phyloP scores from a whole-genome alignment of 306 rosid species.

The Cotoneaster glaucophyllus region DNA sequence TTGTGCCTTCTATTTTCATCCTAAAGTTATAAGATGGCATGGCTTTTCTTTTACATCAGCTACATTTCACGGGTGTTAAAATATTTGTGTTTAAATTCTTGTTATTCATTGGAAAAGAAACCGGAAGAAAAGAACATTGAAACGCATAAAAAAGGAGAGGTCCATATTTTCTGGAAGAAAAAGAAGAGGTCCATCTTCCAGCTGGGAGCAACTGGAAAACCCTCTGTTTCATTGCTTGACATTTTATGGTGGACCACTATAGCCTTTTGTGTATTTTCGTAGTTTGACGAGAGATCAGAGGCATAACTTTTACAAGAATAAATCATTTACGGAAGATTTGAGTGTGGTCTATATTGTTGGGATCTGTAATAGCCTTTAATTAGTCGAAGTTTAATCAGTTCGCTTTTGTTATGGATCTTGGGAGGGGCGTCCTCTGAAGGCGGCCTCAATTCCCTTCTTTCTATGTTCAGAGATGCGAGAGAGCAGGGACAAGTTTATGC shows the following conservation, averaged over 20 bases:
- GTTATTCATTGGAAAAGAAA: not conserved
- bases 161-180: not conserved
- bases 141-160: too few species aligned
- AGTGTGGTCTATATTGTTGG: not conserved
- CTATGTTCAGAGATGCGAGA: conserved; percentile 88
- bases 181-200: not conserved
- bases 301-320: not conserved
- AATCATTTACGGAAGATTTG: not conserved
- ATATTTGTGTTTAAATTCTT: too few species aligned
- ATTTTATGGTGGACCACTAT: not conserved
- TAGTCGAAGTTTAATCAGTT: not conserved
- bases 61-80: not conserved
- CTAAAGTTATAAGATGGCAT: not conserved
- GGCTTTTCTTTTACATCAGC: not conserved
- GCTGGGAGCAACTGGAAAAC: not conserved
- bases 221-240: not conserved
- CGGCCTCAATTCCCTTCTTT: conserved; percentile 73
- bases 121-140: not conserved
- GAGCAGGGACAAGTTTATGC: conserved; percentile 70
- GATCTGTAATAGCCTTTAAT: not conserved
- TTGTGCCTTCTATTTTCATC: conserved; percentile 22
- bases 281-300: not conserved
- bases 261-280: not conserved
- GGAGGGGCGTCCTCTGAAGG: conserved; percentile 96
- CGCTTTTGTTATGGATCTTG: conserved; percentile 78